Percentiles rank a stretch among this genome's conserved stretches.
These are phyloP conservation scores for Carex littledalei DNA, from an alignment of 176 grass and related monocot genomes.

Conservation along the genomic window DNA sequence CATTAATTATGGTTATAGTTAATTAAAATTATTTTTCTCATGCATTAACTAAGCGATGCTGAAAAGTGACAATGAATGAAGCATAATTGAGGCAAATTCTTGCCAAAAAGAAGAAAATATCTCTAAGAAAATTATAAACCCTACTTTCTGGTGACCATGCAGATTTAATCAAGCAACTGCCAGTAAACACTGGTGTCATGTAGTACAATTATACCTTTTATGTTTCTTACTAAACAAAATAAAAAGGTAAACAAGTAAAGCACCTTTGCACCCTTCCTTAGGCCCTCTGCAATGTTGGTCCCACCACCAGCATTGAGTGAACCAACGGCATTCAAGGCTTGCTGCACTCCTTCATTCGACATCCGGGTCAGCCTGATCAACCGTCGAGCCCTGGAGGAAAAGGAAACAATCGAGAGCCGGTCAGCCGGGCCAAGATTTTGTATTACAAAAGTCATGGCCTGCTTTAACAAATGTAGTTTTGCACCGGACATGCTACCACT, in stretches of 20 bases:
- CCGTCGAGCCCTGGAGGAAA: conserved; percentile 34
- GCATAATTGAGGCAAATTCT: background rate
- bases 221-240: background rate
- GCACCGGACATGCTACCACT: conserved; percentile 21
- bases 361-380: conserved; percentile 42
- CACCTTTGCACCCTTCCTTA: conserved; percentile 43
- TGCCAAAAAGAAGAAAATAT: background rate
- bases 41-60: background rate
- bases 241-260: background rate
- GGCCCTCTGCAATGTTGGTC: conserved; percentile 57
- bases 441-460: conserved; percentile 55
- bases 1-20: background rate
- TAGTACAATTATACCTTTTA: background rate
- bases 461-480: conserved; percentile 6
- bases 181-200: background rate
- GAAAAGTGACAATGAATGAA: background rate
- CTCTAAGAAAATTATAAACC: background rate
- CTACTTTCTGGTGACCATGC: background rate
- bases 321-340: conserved; percentile 19
- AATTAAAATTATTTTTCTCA: background rate
- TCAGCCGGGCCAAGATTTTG: conserved; percentile 56
- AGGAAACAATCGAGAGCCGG: conserved; percentile 54
- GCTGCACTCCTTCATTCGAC: conserved; percentile 26
- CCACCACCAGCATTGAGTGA: conserved; percentile 31
- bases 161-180: background rate